Evolutionary conservation across 257 asterid species (phyloP).

Genomic region (Fraxinus pennsylvanica): DNA sequence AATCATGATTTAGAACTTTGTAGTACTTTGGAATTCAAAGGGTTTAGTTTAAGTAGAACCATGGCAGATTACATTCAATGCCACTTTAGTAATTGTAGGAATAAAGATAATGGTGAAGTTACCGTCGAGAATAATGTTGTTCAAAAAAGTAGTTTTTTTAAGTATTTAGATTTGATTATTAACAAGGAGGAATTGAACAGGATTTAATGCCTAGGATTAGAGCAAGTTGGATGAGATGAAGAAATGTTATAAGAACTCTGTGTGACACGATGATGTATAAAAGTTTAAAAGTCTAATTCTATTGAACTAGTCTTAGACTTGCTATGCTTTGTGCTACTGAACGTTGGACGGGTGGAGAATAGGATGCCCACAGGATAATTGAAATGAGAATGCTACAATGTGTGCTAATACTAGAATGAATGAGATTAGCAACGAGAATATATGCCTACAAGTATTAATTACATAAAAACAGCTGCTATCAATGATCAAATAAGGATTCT

Average conservation of each 20-base stretch:
- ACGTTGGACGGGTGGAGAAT: neutral
- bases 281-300: neutral
- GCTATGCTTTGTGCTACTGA: neutral
- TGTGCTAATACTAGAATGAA: neutral
- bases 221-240: neutral
- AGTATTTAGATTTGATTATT: neutral
- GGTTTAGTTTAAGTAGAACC: neutral
- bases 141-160: neutral
- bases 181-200: neutral
- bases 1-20: neutral
- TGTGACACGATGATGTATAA: neutral
- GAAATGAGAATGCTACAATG: neutral
- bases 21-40: neutral
- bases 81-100: neutral
- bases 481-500: constrained; percentile 2
- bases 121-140: neutral
- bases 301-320: neutral
- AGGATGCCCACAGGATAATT: neutral
- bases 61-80: neutral
- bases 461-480: constrained; percentile 1
- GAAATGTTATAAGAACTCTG: neutral
- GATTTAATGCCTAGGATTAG: neutral
- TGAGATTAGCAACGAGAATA: neutral
- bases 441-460: neutral
- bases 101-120: neutral